Percentiles rank a stretch among this genome's conserved stretches.
These are phyloP conservation scores for Stromatinia cepivora DNA, from an alignment of 2,329 filamentous ascomycete genomes.

Conservation along the genomic window DNA sequence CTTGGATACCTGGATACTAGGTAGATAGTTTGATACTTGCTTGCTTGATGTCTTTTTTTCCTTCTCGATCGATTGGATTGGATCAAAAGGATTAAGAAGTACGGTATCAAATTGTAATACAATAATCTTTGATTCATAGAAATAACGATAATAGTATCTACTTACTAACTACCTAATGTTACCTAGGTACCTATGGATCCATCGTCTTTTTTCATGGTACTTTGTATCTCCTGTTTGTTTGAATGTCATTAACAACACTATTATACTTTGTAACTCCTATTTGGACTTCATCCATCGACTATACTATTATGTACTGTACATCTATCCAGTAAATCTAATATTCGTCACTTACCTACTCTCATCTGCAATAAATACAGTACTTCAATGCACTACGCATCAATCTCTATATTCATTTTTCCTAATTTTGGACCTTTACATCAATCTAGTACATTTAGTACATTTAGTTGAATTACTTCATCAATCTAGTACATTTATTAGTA, in stretches of 20 bases:
- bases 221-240: not conserved
- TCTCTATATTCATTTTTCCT: constrained; percentile 3
- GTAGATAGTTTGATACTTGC: not conserved
- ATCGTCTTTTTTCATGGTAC: not conserved
- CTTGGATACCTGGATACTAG: not conserved
- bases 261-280: not conserved
- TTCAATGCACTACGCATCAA: constrained; percentile 1
- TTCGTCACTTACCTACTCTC: not conserved
- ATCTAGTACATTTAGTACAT: not conserved
- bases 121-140: not conserved
- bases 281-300: not conserved
- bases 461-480: not conserved
- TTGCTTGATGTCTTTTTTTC: not conserved
- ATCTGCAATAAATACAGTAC: not conserved
- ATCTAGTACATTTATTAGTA: not conserved
- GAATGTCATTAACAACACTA: not conserved
- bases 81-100: not conserved
- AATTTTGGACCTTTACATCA: not conserved
- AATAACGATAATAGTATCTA: not conserved
- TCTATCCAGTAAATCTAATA: no score
- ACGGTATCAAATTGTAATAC: not conserved
- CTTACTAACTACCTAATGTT: not conserved
- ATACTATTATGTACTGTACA: not conserved
- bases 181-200: not conserved
- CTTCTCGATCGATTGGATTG: not conserved